Percentiles rank a stretch among this genome's conserved stretches.
These are phyloP conservation scores for Candida silvicultrix DNA, from an alignment of 805 yeast species.

Conservation along the genomic window DNA sequence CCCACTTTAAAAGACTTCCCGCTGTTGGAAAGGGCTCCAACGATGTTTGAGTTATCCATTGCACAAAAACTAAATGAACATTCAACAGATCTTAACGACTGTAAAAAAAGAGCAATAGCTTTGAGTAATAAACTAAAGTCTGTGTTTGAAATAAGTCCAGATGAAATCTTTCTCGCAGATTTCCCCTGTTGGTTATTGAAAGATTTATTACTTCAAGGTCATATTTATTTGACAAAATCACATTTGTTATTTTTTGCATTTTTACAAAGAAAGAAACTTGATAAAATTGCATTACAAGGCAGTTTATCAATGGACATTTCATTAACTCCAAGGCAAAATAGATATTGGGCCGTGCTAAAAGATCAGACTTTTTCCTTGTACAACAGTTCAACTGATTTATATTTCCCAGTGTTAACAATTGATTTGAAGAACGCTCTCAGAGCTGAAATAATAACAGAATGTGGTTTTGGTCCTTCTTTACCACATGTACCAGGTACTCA, in stretches of 20 bases:
- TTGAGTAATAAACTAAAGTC: slow-evolving; percentile 28
- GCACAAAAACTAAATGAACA: slow-evolving; percentile 9
- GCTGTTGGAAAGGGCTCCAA: slow-evolving; percentile 4
- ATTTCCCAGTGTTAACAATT: slow-evolving; percentile 74
- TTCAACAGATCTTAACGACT: slow-evolving; percentile 5
- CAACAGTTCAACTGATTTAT: slow-evolving; percentile 67
- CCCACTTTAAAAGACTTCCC: neutral
- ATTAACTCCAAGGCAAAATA: slow-evolving; percentile 25
- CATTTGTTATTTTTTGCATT: slow-evolving; percentile 72
- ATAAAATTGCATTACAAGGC: slow-evolving; percentile 42
- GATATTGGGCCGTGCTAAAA: slow-evolving; percentile 79
- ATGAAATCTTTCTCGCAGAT: slow-evolving; percentile 53
- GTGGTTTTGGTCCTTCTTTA: neutral
- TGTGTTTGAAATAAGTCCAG: slow-evolving; percentile 40
- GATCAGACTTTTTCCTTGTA: slow-evolving; percentile 65
- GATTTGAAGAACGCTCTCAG: slow-evolving; percentile 59
- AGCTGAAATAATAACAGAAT: slow-evolving; percentile 42
- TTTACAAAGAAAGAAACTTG: slow-evolving; percentile 50
- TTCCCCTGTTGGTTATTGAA: slow-evolving; percentile 75
- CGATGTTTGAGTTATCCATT: slow-evolving; percentile 26
- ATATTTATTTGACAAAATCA: slow-evolving; percentile 60
- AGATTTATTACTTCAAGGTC: slow-evolving; percentile 85
- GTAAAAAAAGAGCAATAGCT: slow-evolving; percentile 28
- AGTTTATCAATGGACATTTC: slow-evolving; percentile 37
- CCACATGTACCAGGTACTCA: neutral